Conservation (phyloP, 1,284 basidiomycete genomes). For the Entoloma clypeatum region DNA sequence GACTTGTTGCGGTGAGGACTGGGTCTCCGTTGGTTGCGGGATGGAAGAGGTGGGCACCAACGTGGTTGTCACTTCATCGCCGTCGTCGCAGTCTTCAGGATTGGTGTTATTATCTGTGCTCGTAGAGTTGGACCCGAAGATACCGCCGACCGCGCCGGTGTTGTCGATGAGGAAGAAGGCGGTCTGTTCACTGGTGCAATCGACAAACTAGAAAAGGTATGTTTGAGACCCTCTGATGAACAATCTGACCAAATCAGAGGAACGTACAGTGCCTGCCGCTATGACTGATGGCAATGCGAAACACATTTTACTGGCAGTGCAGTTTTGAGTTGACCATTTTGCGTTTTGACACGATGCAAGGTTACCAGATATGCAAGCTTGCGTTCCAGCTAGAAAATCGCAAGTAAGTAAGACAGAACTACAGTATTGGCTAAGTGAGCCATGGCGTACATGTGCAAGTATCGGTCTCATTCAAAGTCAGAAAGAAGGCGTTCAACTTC, state of each 20-base stretch:
- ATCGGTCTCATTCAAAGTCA: slow-evolving; percentile 33
- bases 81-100: slow-evolving; percentile 2
- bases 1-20: slow-evolving; percentile 6
- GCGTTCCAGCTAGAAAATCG: slow-evolving; percentile 32
- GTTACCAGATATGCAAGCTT: slow-evolving; percentile 40
- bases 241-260: neutral
- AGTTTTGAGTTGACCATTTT: slow-evolving; percentile 37
- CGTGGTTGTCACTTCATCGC: slow-evolving; percentile 9
- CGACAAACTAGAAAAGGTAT: slow-evolving; percentile 31
- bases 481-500: slow-evolving; percentile 44
- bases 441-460: slow-evolving; percentile 43
- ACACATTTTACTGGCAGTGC: slow-evolving; percentile 36
- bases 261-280: slow-evolving; percentile 41
- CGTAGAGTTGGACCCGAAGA: slow-evolving; percentile 25
- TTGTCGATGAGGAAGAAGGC: slow-evolving; percentile 41
- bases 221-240: neutral
- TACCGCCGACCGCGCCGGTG: slow-evolving; percentile 40
- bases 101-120: slow-evolving; percentile 6
- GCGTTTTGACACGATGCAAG: slow-evolving; percentile 40
- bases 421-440: neutral
- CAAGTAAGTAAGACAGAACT: slow-evolving; percentile 1
- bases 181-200: slow-evolving; percentile 43
- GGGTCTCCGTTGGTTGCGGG: slow-evolving; percentile 6
- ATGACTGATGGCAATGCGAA: slow-evolving; percentile 45
- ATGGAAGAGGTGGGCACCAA: slow-evolving; percentile 7